These are phyloP conservation scores for Dactylonectria estremocensis DNA, from an alignment of 2,329 filamentous ascomycete genomes.

Conservation along the genomic window DNA sequence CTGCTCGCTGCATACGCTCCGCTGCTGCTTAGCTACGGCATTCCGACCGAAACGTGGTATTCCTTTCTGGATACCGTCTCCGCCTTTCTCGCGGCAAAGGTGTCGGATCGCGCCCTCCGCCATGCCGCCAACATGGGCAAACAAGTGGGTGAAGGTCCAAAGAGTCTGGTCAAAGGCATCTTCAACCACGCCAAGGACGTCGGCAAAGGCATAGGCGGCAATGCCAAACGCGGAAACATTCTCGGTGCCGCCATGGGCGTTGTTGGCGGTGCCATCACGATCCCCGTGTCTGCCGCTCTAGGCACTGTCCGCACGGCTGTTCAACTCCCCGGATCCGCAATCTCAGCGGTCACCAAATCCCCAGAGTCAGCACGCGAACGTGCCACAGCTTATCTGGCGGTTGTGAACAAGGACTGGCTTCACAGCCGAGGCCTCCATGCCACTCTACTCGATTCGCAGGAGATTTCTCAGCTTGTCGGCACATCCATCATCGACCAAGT, in stretches of 20 bases:
- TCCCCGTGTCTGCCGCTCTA: slow-evolving; percentile 57
- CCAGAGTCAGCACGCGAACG: slow-evolving; percentile 60
- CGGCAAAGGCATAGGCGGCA: slow-evolving; percentile 53
- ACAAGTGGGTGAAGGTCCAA: slow-evolving; percentile 55
- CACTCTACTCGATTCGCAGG: slow-evolving; percentile 52
- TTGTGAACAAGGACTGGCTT: slow-evolving; percentile 63
- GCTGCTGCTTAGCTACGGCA: slow-evolving; percentile 56
- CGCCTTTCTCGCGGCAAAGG: slow-evolving; percentile 62
- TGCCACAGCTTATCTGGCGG: slow-evolving; percentile 58
- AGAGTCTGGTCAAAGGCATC: slow-evolving; percentile 55
- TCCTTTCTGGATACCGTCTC: slow-evolving; percentile 59
- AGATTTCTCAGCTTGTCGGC: slow-evolving; percentile 48
- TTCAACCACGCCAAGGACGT: slow-evolving; percentile 55
- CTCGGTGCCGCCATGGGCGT: slow-evolving; percentile 56
- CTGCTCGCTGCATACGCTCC: slow-evolving; percentile 59
- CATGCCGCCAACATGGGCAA: slow-evolving; percentile 60
- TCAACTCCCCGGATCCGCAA: slow-evolving; percentile 53
- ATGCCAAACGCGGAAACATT: slow-evolving; percentile 58
- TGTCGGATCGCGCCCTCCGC: slow-evolving; percentile 60
- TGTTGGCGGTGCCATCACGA: slow-evolving; percentile 55
- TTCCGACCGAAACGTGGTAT: slow-evolving; percentile 53
- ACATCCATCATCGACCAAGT: slow-evolving; percentile 57
- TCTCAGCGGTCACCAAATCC: slow-evolving; percentile 53
- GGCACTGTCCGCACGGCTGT: slow-evolving; percentile 54
- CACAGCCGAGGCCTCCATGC: slow-evolving; percentile 56